Percentiles rank a stretch among this genome's conserved stretches.
Evolutionary conservation across 2,329 filamentous ascomycete species (phyloP).

Genomic region (Aspergillus texensis): DNA sequence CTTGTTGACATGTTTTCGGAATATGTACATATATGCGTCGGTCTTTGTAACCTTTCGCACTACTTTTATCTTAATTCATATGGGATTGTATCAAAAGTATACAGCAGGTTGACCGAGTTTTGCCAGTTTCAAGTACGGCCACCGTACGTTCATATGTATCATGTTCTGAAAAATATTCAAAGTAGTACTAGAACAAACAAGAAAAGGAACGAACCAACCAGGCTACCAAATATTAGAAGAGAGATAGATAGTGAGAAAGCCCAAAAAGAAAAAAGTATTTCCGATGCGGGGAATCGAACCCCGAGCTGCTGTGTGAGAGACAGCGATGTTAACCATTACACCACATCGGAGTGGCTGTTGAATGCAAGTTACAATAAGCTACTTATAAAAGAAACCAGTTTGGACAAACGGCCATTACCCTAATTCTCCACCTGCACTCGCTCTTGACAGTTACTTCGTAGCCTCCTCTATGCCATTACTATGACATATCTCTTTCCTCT

Average conservation of each 20-base stretch:
- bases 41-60: background rate
- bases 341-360: background rate
- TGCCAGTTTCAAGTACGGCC: background rate
- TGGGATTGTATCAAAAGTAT: background rate
- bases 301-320: constrained; percentile 4
- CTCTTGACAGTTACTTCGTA: background rate
- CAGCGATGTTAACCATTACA: constrained; percentile 4
- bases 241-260: background rate
- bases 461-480: background rate
- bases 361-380: too few relatives aligned
- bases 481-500: background rate
- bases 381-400: background rate
- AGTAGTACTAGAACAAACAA: too few relatives aligned
- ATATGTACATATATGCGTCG: background rate
- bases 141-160: background rate
- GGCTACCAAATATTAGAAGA: too few relatives aligned
- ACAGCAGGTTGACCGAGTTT: background rate
- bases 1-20: background rate
- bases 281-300: constrained; percentile 4
- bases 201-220: background rate
- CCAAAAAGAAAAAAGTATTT: background rate
- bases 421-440: too few relatives aligned
- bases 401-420: background rate
- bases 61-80: background rate
- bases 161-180: too few relatives aligned